phyloP scores from a whole-genome alignment of 2,329 filamentous ascomycete species.

The Diaporthe caulivora region DNA sequence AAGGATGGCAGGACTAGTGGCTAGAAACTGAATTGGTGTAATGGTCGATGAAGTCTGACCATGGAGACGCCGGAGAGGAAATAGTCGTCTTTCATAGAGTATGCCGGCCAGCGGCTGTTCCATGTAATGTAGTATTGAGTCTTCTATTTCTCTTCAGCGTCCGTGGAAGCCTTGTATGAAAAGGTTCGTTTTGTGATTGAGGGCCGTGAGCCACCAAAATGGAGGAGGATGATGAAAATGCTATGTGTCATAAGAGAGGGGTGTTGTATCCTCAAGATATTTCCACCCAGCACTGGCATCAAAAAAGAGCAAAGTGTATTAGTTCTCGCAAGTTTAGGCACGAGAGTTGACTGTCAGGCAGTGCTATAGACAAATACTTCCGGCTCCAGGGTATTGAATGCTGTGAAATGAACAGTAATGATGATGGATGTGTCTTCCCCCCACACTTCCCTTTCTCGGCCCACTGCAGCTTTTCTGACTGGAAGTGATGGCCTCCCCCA shows the following conservation, averaged over 20 bases:
- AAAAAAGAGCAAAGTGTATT: too few relatives aligned
- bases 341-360: too few relatives aligned
- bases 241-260: neutral
- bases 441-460: neutral
- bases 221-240: neutral
- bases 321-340: too few relatives aligned
- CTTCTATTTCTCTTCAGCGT: neutral
- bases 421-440: neutral
- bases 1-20: conserved; percentile 9
- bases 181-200: too few relatives aligned
- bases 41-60: conserved; percentile 43
- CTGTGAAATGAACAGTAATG: too few relatives aligned
- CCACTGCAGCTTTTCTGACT: neutral
- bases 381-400: too few relatives aligned
- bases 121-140: neutral
- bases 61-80: too few relatives aligned
- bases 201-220: neutral
- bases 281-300: too few relatives aligned
- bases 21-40: conserved; percentile 47
- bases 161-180: neutral
- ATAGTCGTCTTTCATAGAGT: neutral
- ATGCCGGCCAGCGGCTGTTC: neutral
- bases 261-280: too few relatives aligned
- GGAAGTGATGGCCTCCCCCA: neutral
- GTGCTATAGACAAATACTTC: too few relatives aligned